phyloP scores from a whole-genome alignment of 148 eudicot species.

The Rhododendron griersonianum region DNA sequence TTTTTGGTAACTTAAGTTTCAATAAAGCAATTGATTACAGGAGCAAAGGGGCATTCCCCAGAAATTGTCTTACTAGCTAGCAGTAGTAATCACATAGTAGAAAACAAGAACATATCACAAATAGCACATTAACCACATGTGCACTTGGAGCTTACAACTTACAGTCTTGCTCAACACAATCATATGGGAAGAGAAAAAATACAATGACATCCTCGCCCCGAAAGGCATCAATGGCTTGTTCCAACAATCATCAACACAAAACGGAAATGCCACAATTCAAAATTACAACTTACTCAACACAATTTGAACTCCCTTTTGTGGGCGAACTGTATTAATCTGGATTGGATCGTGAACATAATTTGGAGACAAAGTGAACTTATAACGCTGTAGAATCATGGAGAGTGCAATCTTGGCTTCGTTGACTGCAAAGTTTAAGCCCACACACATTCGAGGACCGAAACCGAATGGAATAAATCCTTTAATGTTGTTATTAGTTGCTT shows the following conservation, averaged over 20 bases:
- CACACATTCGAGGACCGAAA: neutral
- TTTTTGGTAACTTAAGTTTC: no score
- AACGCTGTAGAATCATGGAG: conserved; percentile 1
- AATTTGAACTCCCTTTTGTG: neutral
- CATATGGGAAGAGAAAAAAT: no score
- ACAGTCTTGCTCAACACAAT: no score
- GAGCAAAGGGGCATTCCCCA: no score
- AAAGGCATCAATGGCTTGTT: neutral
- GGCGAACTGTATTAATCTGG: neutral
- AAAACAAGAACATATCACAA: no score
- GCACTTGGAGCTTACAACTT: no score
- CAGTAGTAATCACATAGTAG: no score
- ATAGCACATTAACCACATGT: no score
- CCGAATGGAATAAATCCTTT: neutral
- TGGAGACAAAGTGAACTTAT: conserved; percentile 1
- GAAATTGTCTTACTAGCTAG: no score
- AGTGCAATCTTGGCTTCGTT: conserved; percentile 8
- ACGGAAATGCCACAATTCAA: neutral
- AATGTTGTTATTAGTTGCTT: neutral
- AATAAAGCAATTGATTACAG: no score
- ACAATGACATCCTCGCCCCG: neutral
- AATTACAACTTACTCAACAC: neutral
- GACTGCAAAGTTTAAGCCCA: neutral
- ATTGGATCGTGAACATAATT: neutral
- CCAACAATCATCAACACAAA: neutral